Percentiles rank a stretch among this genome's conserved stretches.
Conservation (phyloP, 495 filamentous ascomycete genomes). For the Tuber melanosporum region DNA sequence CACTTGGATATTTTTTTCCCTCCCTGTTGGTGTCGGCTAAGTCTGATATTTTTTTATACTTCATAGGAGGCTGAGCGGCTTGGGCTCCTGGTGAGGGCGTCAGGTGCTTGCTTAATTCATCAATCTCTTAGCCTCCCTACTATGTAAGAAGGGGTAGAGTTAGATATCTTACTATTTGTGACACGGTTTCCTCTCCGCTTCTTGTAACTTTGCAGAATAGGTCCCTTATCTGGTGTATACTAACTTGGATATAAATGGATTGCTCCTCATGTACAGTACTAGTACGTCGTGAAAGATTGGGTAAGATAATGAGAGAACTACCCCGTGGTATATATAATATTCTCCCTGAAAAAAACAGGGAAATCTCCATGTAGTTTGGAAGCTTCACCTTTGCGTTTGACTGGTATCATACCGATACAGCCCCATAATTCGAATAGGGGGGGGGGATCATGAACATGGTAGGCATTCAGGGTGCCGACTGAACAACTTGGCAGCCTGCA, state of each 20-base stretch:
- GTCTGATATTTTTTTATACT: neutral
- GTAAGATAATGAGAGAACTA: neutral
- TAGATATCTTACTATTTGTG: neutral
- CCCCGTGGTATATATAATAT: neutral
- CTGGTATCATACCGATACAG: neutral
- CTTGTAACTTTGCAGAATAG: neutral
- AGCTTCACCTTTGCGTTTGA: neutral
- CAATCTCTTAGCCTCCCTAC: neutral
- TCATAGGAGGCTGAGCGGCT: neutral
- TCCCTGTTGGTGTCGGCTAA: neutral
- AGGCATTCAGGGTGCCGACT: neutral
- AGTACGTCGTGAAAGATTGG: too few relatives aligned
- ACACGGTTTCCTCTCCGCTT: neutral
- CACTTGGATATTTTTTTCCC: neutral
- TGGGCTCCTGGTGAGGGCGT: neutral
- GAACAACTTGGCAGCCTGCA: neutral
- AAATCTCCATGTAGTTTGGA: neutral
- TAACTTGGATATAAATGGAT: neutral
- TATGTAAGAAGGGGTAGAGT: neutral
- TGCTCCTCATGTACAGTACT: too few relatives aligned
- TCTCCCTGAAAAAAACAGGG: neutral
- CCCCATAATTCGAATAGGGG: neutral
- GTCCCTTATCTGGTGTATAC: neutral
- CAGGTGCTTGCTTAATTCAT: neutral
- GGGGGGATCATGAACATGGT: neutral